phyloP scores from a whole-genome alignment of 768 basidiomycete genomes.

The Sarcodon sp. region DNA sequence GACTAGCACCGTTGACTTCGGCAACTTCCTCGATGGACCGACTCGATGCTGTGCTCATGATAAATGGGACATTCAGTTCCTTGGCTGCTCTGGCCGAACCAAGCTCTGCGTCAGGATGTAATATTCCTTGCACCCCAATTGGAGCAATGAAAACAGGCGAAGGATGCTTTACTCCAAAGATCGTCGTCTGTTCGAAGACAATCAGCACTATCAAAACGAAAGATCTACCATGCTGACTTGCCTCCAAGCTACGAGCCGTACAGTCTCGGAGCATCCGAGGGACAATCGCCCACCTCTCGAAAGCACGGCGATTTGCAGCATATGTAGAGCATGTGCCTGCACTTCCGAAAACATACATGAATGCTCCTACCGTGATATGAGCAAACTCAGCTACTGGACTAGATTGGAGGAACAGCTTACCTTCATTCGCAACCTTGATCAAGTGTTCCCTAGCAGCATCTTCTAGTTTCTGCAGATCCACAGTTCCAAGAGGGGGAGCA shows the following conservation, averaged over 20 bases:
- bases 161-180: conserved; percentile 55
- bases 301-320: conserved; percentile 46
- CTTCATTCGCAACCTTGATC: conserved; percentile 41
- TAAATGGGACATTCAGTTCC: conserved; percentile 50
- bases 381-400: background rate
- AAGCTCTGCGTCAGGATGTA: conserved; percentile 60
- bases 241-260: conserved; percentile 45
- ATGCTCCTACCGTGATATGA: conserved; percentile 31
- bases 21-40: conserved; percentile 74
- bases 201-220: background rate
- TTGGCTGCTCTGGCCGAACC: conserved; percentile 55
- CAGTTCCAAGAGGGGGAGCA: conserved; percentile 35
- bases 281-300: conserved; percentile 63
- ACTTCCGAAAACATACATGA: conserved; percentile 65
- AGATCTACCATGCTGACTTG: conserved; percentile 14
- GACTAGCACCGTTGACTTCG: conserved; percentile 49
- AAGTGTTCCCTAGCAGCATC: conserved; percentile 50
- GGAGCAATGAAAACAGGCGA: conserved; percentile 58
- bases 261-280: conserved; percentile 66
- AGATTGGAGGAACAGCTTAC: background rate
- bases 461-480: conserved; percentile 49
- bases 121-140: conserved; percentile 69
- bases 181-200: conserved; percentile 34
- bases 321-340: conserved; percentile 65
- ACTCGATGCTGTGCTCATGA: conserved; percentile 64